Percentiles rank a stretch among this genome's conserved stretches.
Conservation (phyloP, 768 basidiomycete genomes). For the Tylopilus sp. region DNA sequence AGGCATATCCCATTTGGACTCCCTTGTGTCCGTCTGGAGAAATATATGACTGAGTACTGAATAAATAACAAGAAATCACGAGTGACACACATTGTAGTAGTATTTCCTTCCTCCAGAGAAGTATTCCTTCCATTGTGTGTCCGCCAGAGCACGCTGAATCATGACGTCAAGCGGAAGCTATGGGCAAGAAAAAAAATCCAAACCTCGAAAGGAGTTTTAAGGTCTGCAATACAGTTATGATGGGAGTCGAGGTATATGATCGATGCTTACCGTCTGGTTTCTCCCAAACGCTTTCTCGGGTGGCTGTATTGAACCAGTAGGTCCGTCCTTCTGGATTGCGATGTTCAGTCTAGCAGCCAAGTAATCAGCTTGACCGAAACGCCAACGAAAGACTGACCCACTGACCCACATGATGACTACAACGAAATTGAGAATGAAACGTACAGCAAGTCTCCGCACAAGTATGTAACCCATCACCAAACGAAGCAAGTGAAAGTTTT, state of each 20-base stretch:
- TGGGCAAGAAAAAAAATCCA: conserved; percentile 12
- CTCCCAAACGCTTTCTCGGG: conserved; percentile 94
- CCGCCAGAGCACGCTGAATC: conserved; percentile 72
- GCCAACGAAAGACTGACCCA: background rate
- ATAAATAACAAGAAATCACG: background rate
- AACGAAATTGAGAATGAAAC: background rate
- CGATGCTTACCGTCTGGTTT: conserved; percentile 80
- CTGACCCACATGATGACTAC: conserved; percentile 31
- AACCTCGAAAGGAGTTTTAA: conserved; percentile 93
- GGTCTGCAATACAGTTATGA: conserved; percentile 44
- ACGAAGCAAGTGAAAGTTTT: too few species aligned
- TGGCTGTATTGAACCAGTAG: conserved; percentile 93
- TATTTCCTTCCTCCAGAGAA: conserved; percentile 89
- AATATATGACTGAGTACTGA: background rate
- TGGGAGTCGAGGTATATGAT: conserved; percentile 1
- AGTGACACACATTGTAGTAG: conserved; percentile 70
- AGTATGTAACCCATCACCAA: too few species aligned
- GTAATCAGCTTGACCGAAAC: conserved; percentile 1
- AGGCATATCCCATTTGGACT: conserved; percentile 98
- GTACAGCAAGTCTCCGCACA: too few species aligned
- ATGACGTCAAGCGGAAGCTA: conserved; percentile 5
- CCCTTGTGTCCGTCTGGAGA: conserved; percentile 73
- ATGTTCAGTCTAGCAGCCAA: conserved; percentile 71
- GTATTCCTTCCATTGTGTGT: conserved; percentile 97
- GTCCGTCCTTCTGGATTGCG: conserved; percentile 95